phyloP scores from a whole-genome alignment of 495 filamentous ascomycete species.

The Aspergillus steynii region DNA sequence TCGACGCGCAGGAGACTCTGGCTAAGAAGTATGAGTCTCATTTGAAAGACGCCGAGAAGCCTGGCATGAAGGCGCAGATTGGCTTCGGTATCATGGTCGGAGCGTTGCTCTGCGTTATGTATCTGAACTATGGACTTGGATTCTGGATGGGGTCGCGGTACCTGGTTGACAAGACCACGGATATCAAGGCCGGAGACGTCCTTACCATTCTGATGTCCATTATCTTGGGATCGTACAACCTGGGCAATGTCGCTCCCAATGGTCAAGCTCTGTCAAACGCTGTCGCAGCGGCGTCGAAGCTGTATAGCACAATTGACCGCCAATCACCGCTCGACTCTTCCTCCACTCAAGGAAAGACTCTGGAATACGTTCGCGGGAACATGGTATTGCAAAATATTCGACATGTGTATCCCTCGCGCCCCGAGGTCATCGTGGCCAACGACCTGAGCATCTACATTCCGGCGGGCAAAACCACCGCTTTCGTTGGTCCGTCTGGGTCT shows the following conservation, averaged over 20 bases:
- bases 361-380: slow-evolving; percentile 69
- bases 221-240: slow-evolving; percentile 86
- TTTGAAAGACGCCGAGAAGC: slow-evolving; percentile 68
- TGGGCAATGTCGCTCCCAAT: slow-evolving; percentile 88
- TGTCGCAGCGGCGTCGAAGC: slow-evolving; percentile 82
- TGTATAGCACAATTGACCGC: slow-evolving; percentile 90
- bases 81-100: slow-evolving; percentile 74
- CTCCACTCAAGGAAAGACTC: slow-evolving; percentile 62
- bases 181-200: slow-evolving; percentile 48
- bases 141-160: slow-evolving; percentile 93
- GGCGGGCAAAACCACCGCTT: slow-evolving; percentile 81
- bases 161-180: slow-evolving; percentile 59
- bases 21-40: slow-evolving; percentile 78
- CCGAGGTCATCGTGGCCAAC: slow-evolving; percentile 83
- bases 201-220: slow-evolving; percentile 88
- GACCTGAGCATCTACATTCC: slow-evolving; percentile 75
- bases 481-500: slow-evolving; percentile 85
- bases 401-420: slow-evolving; percentile 90
- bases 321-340: slow-evolving; percentile 79
- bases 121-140: slow-evolving; percentile 86
- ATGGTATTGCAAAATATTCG: slow-evolving; percentile 80
- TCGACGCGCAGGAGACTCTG: slow-evolving; percentile 85
- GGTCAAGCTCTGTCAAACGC: slow-evolving; percentile 77
- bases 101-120: slow-evolving; percentile 76
- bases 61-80: slow-evolving; percentile 71